Conservation (phyloP, 768 basidiomycete species). For the Amanita muscaria region DNA sequence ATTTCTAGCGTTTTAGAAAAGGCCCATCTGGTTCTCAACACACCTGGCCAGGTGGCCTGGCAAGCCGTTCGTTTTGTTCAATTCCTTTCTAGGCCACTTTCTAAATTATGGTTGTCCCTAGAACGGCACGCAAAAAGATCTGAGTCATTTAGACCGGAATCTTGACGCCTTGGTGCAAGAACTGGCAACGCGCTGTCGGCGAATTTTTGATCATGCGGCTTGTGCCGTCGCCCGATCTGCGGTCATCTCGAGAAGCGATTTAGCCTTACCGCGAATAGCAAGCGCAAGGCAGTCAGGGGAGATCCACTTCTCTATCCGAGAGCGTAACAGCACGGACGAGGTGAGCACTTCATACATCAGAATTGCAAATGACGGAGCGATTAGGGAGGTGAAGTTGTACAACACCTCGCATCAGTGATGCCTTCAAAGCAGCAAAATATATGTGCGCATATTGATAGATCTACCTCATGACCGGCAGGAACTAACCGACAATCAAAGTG, state of each 20-base stretch:
- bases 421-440: slow-evolving; percentile 21
- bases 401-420: slow-evolving; percentile 45
- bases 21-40: slow-evolving; percentile 40
- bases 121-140: slow-evolving; percentile 39
- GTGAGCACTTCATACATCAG: slow-evolving; percentile 27
- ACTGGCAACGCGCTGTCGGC: slow-evolving; percentile 50
- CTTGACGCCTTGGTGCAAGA: slow-evolving; percentile 57
- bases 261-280: slow-evolving; percentile 21
- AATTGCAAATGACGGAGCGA: slow-evolving; percentile 18
- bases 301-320: slow-evolving; percentile 34
- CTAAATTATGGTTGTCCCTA: slow-evolving; percentile 24
- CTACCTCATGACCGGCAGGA: neutral
- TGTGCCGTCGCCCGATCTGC: slow-evolving; percentile 58
- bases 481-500: slow-evolving; percentile 6
- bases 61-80: slow-evolving; percentile 37
- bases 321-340: slow-evolving; percentile 48
- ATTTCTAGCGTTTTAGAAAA: slow-evolving; percentile 35
- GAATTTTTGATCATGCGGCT: slow-evolving; percentile 54
- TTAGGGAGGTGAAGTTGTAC: slow-evolving; percentile 35
- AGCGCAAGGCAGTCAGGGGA: slow-evolving; percentile 23
- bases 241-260: slow-evolving; percentile 25
- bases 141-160: slow-evolving; percentile 57
- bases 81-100: slow-evolving; percentile 18
- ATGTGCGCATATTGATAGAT: slow-evolving; percentile 4
- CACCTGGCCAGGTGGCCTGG: slow-evolving; percentile 39